Base-by-base conservation (phyloP, 2,329 filamentous ascomycete species). In the Tolypocladium paradoxum region DNA sequence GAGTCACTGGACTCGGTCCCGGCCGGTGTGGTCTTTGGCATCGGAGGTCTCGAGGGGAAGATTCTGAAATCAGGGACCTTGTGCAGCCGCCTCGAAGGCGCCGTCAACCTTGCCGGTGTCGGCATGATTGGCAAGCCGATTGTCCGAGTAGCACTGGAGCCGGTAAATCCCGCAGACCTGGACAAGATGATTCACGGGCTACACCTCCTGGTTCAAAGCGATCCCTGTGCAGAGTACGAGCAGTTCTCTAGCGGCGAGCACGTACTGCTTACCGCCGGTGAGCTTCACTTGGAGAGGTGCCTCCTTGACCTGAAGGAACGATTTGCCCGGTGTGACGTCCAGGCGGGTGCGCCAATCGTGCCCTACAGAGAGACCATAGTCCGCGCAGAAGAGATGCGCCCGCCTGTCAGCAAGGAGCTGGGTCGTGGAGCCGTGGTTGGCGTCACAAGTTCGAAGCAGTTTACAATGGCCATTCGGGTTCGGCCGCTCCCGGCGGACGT, bases 21-120 rank as follows among this genome's bases (percentile, higher is more conserved):
- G 6, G 92, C 93, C 0, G 93, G 93, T 45, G 91, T 95, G 8
- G 87, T 99, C 5, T 97, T 99, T 64, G 93, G 93, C 27, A 93
- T 99, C 52, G 90, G 86, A 34, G 93, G 93, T 2, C 80, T 99
- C 1, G 91, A 93, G 64, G 92, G 91, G 18, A 86, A 92, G 56
- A 86, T 99, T n/a, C 77, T 99, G 52, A 99, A 99, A 68, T 95
- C 90, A 1, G 93, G 91, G 14, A 99, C 93, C 0, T 76, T 99
- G 4, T 96, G 90, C 73, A 95, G 89, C 58, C 87, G 88, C 58
- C 73, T 95, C 0, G 85, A 90, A 49, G 93, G 93, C 18, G 84
- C 88, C 7, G 84, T 95, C 61, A 99, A 99, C 70, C 74, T 99
- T 51, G 93, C 91, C 1, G 92, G 92, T 57, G 84, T 97, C 18